Evolutionary conservation across 2,329 filamentous ascomycete species (phyloP).

Genomic region (Didymosphaeria variabile): DNA sequence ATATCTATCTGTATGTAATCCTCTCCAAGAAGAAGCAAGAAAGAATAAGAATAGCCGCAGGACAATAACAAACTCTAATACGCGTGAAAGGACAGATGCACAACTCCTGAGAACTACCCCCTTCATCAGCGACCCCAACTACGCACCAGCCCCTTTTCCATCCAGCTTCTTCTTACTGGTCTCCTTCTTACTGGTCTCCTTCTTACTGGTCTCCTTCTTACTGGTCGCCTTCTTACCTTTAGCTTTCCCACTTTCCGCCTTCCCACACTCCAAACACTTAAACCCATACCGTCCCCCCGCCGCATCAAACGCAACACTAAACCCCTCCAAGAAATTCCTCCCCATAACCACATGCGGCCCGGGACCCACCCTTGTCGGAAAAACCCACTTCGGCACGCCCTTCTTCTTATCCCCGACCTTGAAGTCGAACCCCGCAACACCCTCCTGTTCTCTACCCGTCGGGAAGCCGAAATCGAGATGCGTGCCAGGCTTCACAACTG

Average conservation of each 20-base stretch:
- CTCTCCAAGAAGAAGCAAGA: too few relatives aligned
- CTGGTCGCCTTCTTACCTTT: background rate
- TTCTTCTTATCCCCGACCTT: slow-evolving; percentile 17
- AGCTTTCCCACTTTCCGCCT: background rate
- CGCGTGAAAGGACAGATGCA: too few relatives aligned
- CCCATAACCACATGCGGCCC: slow-evolving; percentile 21
- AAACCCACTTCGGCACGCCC: slow-evolving; percentile 18
- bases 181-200: background rate
- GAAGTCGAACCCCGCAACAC: slow-evolving; percentile 20
- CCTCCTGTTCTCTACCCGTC: background rate
- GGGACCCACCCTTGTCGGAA: background rate
- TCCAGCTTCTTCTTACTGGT: background rate
- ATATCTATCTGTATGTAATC: too few relatives aligned
- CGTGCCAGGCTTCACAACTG: slow-evolving; percentile 16
- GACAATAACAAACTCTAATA: too few relatives aligned
- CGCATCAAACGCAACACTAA: slow-evolving; percentile 22
- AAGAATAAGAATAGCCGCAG: too few relatives aligned
- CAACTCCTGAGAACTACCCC: too few relatives aligned
- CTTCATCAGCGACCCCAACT: too few relatives aligned
- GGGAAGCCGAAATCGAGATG: slow-evolving; percentile 20
- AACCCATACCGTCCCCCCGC: slow-evolving; percentile 20
- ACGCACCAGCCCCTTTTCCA: background rate
- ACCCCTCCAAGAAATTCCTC: slow-evolving; percentile 20
- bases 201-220: background rate
- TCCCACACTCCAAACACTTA: slow-evolving; percentile 35